Evolutionary conservation across 2,329 filamentous ascomycete species (phyloP), one percentile per base, ranked within the genome.

Genomic region (Calonectria crousiana): DNA sequence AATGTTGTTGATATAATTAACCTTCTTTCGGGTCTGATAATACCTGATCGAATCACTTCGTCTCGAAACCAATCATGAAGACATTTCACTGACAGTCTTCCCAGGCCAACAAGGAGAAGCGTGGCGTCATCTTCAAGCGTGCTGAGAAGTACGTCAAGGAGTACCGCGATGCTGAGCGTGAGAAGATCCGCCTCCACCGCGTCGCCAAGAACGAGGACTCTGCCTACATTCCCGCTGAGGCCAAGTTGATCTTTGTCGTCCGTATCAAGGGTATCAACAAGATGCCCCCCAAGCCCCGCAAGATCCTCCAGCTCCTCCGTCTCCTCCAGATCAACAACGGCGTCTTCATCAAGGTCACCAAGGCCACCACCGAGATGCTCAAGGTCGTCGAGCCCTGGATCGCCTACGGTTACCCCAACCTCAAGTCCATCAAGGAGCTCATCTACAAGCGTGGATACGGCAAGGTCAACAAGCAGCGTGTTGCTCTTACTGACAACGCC

Each of bases 241-340:
- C 95, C 86, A 98, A 98, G 90, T 91, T 99, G 85, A 95, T 96
- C 90, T 99, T 99, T 88, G 93, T 99, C 84, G 90, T 98, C 89
- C 96, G 97, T 88, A 99, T 99, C 92, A 99, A 99, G 95, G 97
- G 96, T 98, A 98, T 99, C 95, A 98, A 98, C 95, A 99, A 99
- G 95, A 98, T 99, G 84, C 93, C 97, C 87, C 97, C 97, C 84
- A 98, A 99, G 95, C 97, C 97, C 89, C 96, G 97, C 92, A 99
- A 99, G 94, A 98, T 98, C 86, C 93, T 99, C 84, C 97, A 99
- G 91, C 95, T 99, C 77, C 96, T 99, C 87, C 96, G 97, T 92
- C 95, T 99, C 81, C 94, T 99, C 84, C 97, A 99, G 92, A 99
- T 99, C 94, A 99, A 99, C 95, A 98, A 98, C 89, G 97, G 96